phyloP scores from a whole-genome alignment of 2,329 filamentous ascomycete genomes.

The Ceratocystis eucalypticola region DNA sequence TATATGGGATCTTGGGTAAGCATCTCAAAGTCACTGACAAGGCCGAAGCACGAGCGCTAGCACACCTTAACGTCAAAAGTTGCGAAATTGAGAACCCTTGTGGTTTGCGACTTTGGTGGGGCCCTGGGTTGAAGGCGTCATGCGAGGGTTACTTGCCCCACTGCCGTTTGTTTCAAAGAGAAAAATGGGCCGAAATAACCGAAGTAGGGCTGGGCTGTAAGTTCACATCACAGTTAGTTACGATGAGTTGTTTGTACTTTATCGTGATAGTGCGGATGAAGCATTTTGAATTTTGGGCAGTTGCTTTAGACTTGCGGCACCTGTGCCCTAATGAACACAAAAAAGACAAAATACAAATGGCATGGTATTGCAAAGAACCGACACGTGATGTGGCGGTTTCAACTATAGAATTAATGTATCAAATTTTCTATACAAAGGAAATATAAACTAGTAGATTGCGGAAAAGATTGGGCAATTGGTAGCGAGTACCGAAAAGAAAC shows the following conservation, averaged over 20 bases:
- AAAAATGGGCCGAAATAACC: background rate
- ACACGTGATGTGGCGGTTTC: background rate
- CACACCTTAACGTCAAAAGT: background rate
- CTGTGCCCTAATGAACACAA: background rate
- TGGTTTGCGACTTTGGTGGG: background rate
- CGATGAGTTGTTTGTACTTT: too few species aligned
- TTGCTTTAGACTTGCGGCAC: background rate
- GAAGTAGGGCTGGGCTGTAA: background rate
- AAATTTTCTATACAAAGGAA: constrained; percentile 7
- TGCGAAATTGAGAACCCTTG: constrained; percentile 4
- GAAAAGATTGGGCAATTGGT: background rate
- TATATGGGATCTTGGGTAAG: background rate
- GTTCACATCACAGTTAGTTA: background rate
- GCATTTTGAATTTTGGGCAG: background rate
- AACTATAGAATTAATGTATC: background rate
- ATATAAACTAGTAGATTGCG: background rate
- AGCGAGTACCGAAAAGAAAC: background rate
- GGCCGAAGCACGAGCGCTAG: background rate
- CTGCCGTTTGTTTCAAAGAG: background rate
- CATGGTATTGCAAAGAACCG: background rate
- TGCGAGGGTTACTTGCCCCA: background rate
- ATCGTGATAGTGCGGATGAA: background rate
- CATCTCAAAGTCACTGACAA: background rate
- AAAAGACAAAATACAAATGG: background rate
- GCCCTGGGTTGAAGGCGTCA: background rate